Percentiles rank a stretch among this genome's conserved stretches.
Conservation (phyloP, 2,329 filamentous ascomycete species). For the Phaeophleospora eucalypticola region DNA sequence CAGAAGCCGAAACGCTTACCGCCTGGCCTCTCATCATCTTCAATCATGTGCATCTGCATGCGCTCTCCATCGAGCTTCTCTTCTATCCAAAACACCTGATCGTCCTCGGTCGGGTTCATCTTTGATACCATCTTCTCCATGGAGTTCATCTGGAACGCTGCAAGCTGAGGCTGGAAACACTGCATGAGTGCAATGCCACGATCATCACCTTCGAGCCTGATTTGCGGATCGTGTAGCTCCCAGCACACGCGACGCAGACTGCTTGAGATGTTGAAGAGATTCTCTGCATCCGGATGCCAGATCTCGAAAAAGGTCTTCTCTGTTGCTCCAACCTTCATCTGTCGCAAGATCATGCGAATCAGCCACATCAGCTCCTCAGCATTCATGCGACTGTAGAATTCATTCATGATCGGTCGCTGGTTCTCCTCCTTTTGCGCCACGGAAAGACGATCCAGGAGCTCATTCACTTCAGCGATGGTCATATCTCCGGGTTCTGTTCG, state of each 20-base stretch:
- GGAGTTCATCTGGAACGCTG: constrained; percentile 80
- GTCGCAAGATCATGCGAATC: constrained; percentile 84
- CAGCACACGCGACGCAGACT: constrained; percentile 88
- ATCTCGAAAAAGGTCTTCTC: constrained; percentile 80
- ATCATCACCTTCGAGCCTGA: constrained; percentile 71
- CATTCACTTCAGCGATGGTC: constrained; percentile 86
- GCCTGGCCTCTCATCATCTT: constrained; percentile 64
- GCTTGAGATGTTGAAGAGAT: constrained; percentile 79
- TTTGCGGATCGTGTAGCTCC: constrained; percentile 73
- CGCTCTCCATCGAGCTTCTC: constrained; percentile 96
- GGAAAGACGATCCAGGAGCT: constrained; percentile 73
- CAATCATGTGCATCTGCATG: constrained; percentile 90
- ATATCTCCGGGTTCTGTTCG: constrained; percentile 69
- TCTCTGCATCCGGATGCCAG: constrained; percentile 53
- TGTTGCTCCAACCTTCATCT: constrained; percentile 71
- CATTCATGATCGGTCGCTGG: constrained; percentile 73
- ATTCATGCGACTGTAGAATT: constrained; percentile 89
- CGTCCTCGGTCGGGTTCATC: constrained; percentile 62
- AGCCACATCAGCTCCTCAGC: constrained; percentile 91
- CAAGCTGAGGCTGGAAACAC: constrained; percentile 93
- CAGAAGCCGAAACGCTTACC: constrained; percentile 79
- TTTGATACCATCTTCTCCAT: constrained; percentile 75
- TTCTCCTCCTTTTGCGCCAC: constrained; percentile 74
- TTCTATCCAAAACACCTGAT: constrained; percentile 88
- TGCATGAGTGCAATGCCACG: constrained; percentile 79